Percentiles rank a stretch among this genome's conserved stretches.
Conservation (phyloP, 257 asterid genomes). For the Misopates orontium region DNA sequence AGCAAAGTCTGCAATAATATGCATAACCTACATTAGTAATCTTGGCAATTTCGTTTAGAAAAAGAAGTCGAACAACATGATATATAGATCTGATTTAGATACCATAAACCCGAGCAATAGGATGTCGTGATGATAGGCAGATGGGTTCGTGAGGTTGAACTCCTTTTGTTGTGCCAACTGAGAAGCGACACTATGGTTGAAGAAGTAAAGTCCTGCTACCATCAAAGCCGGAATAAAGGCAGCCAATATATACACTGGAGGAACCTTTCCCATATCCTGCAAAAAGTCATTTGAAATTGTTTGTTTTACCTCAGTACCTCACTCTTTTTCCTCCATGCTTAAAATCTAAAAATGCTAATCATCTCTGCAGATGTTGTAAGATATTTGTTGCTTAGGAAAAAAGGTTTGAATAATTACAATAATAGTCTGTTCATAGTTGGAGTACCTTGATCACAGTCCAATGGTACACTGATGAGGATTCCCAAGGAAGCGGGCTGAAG, state of each 20-base stretch:
- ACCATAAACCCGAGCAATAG: slow-evolving; percentile 63
- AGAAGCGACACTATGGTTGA: slow-evolving; percentile 63
- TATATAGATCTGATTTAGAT: neutral
- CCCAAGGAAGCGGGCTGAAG: slow-evolving; percentile 49
- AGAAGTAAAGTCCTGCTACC: slow-evolving; percentile 62
- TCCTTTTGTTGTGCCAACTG: slow-evolving; percentile 67
- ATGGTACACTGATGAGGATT: slow-evolving; percentile 43
- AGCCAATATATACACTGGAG: slow-evolving; percentile 41
- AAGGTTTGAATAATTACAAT: too few relatives aligned
- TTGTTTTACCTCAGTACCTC: too few relatives aligned
- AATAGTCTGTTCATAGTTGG: too few relatives aligned
- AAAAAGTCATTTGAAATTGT: neutral
- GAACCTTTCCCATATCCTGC: slow-evolving; percentile 65
- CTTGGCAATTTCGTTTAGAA: neutral
- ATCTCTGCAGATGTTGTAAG: too few relatives aligned
- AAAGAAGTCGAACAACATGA: neutral
- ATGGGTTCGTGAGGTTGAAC: slow-evolving; percentile 59
- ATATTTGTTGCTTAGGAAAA: too few relatives aligned
- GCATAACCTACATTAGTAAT: neutral
- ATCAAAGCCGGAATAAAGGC: slow-evolving; percentile 56
- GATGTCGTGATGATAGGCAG: slow-evolving; percentile 59
- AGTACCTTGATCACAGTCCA: slow-evolving; percentile 60
- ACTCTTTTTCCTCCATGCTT: too few relatives aligned
- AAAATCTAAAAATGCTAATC: too few relatives aligned
- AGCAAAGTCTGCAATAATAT: slow-evolving; percentile 43